A percentile compares a stretch with the other conserved stretches of the same genome.
These are phyloP conservation scores for Ensete ventricosum DNA, from an alignment of 176 grass and related monocot genomes.

Conservation along the genomic window DNA sequence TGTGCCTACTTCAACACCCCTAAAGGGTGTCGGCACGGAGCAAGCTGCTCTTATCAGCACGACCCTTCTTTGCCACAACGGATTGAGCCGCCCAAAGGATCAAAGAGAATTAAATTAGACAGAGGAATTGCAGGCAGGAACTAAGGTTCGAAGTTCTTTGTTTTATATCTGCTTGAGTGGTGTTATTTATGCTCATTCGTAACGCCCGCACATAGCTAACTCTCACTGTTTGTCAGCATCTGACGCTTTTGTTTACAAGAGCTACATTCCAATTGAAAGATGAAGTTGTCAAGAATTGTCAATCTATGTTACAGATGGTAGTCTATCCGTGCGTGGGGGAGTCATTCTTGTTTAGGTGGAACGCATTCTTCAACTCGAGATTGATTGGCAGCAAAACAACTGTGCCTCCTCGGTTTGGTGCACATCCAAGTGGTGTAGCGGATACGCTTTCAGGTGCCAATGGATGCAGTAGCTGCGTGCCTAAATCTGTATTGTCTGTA, in stretches of 20 bases:
- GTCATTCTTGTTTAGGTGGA: too few species aligned
- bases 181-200: not conserved
- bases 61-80: constrained; percentile 33
- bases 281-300: not conserved
- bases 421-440: too few species aligned
- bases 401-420: too few species aligned
- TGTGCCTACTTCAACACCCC: constrained; percentile 78
- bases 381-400: too few species aligned
- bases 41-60: constrained; percentile 72
- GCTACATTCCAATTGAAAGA: not conserved
- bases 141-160: not conserved
- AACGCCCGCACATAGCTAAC: not conserved
- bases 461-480: too few species aligned
- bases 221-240: not conserved
- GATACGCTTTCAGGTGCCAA: too few species aligned
- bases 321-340: too few species aligned
- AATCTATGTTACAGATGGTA: not conserved
- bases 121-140: constrained; percentile 59
- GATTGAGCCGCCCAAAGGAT: constrained; percentile 46
- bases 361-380: too few species aligned
- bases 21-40: constrained; percentile 66
- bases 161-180: not conserved
- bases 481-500: too few species aligned
- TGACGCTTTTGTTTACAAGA: not conserved
- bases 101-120: constrained; percentile 83